phyloP scores from a whole-genome alignment of 78 protist species.

The Salpingoeca rosetta region DNA sequence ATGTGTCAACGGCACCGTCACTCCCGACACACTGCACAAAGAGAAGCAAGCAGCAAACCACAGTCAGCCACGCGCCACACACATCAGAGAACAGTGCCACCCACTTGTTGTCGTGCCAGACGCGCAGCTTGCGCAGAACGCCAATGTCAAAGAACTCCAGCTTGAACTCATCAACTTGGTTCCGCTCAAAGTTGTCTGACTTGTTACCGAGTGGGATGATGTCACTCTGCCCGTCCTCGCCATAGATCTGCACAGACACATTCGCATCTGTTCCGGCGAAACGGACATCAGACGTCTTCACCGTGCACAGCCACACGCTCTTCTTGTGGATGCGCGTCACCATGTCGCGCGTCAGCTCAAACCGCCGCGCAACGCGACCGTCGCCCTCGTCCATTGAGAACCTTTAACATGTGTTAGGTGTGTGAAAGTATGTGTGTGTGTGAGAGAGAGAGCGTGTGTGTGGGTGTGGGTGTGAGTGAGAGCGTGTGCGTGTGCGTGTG shows the following conservation, averaged over 20 bases:
- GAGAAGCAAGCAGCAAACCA: too few species aligned
- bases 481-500: too few species aligned
- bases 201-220: not conserved
- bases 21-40: too few species aligned
- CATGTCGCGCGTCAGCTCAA: not conserved
- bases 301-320: not conserved
- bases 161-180: not conserved
- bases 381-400: not conserved
- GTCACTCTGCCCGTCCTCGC: not conserved
- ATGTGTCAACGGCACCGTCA: too few species aligned
- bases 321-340: not conserved
- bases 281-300: not conserved
- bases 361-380: not conserved
- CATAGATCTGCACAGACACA: not conserved
- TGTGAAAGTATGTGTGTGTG: not conserved
- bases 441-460: too few species aligned
- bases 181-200: not conserved
- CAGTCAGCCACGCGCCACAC: too few species aligned
- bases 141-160: not conserved
- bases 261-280: slow-evolving; percentile 2
- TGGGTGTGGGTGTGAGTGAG: not conserved
- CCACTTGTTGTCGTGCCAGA: slow-evolving; percentile 14
- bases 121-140: not conserved
- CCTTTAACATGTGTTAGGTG: not conserved
- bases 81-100: too few species aligned